Evolutionary conservation across 1,139 yeast genomes (phyloP), one percentile per base, ranked within the genome.

Genomic region (Candida labiduridarum): DNA sequence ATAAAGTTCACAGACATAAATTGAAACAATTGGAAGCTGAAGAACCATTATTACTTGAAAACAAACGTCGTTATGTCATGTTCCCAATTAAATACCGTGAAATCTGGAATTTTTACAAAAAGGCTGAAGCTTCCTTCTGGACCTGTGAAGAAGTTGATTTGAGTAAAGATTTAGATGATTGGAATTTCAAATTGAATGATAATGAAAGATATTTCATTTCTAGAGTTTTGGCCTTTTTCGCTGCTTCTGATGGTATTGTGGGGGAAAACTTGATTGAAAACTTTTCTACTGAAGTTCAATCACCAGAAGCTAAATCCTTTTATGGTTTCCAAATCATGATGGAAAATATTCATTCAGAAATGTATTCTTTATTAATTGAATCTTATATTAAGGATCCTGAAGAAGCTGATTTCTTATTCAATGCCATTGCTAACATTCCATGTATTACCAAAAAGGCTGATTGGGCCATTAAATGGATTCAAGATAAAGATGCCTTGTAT

Each of bases 101-200:
- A 76, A 89, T 95, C 65, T 94, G 99, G 98, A 96, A 92, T 71
- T 94, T 96, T 82, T 94, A 94, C 77, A 94, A 94, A 79, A 91
- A 92, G 76, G 97, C 98, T 41, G 99, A 94, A 78, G 98, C 99
- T 22, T 90, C 97, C 11, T 94, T 94, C 82, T 94, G 99, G 99
- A 94, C 99, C 47, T 97, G 99, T 49, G 99, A 94, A 78, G 99
- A 94, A 76, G 91, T 95, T 60, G 99, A 94, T 71, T 80, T 94
- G 60, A 85, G 96, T 56, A 94, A 94, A 78, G 99, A 94, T 69
- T 68, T 80, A 56, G 81, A 80, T 63, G 98, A 94, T 75, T 92
- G 98, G 97, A 90, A 89, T 66, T 78, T 86, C 72, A 78, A 77
- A 62, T 76, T 94, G 73, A 90, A 79, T 65, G 94, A 89, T 49